Base-by-base conservation (phyloP, 495 filamentous ascomycete species). In the Tetracladium setigerum region DNA sequence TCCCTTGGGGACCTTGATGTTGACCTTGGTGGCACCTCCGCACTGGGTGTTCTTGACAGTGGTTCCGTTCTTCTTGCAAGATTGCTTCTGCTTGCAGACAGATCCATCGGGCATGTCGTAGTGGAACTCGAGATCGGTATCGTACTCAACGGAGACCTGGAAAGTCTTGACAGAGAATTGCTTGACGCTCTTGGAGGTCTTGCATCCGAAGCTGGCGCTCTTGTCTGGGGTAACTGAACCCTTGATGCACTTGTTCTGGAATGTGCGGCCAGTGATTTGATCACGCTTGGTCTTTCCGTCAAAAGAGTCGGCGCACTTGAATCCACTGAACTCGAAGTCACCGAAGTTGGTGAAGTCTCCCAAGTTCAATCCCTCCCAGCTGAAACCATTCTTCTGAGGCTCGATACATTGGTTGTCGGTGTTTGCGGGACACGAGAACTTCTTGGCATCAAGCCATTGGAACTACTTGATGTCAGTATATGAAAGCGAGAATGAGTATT, bases 11-110 rank as follows among this genome's bases (percentile, higher is more conserved):
- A 87, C 79, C 62, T 86, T 73, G 59, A 95, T 81, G 31, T 77
- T 78, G 30, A 95, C 87, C 17, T 74, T 76, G 58, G 73, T 84
- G 47, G 90, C 90, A 67, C 90, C 89, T 74, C 89, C 91, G 63
- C 90, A 96, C 71, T 95, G 88, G 49, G 71, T 77, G 72, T 95
- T 95, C 64, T 73, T 63, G 53, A 95, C 72, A 43, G 69, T 74
- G 41, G 79, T 78, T 57, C 85, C 86, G 18, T 69, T 68, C 39
- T 76, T 65, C 42, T 68, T 72, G 75, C 86, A 92, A 24, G 66
- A 55, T 45, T 74, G 68, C 33, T 73, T 79, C 63, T 89, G 81
- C 65, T 81, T 86, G 78, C 91, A 95, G 47, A 67, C 76, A 34
- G 78, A 80, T 47, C 82, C 83, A 61, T 89, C 84, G 2, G 81